Evolutionary conservation across 2,329 filamentous ascomycete genomes (phyloP), one percentile per base, ranked within the genome.

Genomic region (Aphanoascus verrucosus): DNA sequence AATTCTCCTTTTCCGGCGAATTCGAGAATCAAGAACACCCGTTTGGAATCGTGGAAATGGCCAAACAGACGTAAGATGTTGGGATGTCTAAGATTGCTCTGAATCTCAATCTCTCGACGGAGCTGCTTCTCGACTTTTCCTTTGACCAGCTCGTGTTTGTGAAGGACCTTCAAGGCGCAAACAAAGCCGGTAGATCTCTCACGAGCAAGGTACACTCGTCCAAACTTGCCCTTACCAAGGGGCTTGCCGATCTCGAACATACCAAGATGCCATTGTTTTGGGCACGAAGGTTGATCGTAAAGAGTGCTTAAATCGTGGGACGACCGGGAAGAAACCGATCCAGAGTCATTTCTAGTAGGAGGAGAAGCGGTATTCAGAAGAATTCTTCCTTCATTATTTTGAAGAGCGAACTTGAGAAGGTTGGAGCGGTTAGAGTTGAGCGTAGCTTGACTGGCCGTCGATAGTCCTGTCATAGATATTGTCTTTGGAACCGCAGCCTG

Each of bases 171-270:
- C 56, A 94, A 77, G 1, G 86, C 87, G 70, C 87, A 94, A 58
- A 94, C 85, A 70, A 90, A 94, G 57, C 85, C 85, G 23, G 81
- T 86, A 43, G 77, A 81, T 55, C 86, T 81, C 70, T 93, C 87
- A 53, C 87, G 84, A 47, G 86, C 87, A 28, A 94, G 80, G 66
- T 94, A 94, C 2, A 94, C 88, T 44, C 87, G 80, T 1, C 87
- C 87, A 64, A 93, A 94, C 67, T 93, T 94, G 58, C 87, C 87
- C 72, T 93, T 93, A 51, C 87, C 87, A 2, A 94, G 75, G 1
- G 87, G 86, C 61, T 88, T 85, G 38, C 87, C 87, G 59, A 94
- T 94, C 69, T 95, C 89, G 67, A 94, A 94, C 87, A 94, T 94
- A 70, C 88, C 86, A 3, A 95, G 80, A 66, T 94, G 88, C 71